phyloP scores from a whole-genome alignment of 139 green algal genomes.

The Pseudopediastrum boryanum region DNA sequence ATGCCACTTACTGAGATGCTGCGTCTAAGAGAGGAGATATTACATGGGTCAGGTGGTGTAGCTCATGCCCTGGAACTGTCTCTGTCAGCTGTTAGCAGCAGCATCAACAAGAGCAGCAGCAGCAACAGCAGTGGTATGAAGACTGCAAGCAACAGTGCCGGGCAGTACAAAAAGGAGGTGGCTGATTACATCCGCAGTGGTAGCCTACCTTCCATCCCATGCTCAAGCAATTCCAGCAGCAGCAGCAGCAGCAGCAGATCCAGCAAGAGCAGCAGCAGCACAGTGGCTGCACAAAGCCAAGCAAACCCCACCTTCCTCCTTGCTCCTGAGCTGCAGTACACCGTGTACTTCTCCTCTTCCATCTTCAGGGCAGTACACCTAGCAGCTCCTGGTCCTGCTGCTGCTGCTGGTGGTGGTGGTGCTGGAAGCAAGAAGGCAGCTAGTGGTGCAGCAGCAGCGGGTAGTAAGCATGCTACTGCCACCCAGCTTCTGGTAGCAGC shows the following conservation, averaged over 20 bases:
- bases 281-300: not conserved
- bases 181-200: not conserved
- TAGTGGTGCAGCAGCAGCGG: too few species aligned
- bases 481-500: not conserved
- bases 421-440: too few species aligned
- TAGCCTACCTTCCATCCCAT: not conserved
- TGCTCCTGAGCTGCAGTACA: conserved; percentile 41
- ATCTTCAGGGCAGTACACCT: conserved; percentile 40
- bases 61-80: not conserved
- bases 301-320: conserved; percentile 33
- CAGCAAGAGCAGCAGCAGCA: not conserved
- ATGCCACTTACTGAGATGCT: conserved; percentile 16
- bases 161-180: not conserved
- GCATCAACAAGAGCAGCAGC: not conserved
- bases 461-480: not conserved
- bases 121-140: not conserved
- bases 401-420: too few species aligned
- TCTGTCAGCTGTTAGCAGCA: conserved; percentile 1
- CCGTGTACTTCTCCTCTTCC: conserved; percentile 36
- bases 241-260: not conserved
- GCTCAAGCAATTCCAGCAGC: not conserved
- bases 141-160: too few species aligned
- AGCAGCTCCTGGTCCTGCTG: not conserved
- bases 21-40: not conserved
- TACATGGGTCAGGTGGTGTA: not conserved